Base-by-base conservation (phyloP, 768 basidiomycete genomes). In the Serendipita sp. region DNA sequence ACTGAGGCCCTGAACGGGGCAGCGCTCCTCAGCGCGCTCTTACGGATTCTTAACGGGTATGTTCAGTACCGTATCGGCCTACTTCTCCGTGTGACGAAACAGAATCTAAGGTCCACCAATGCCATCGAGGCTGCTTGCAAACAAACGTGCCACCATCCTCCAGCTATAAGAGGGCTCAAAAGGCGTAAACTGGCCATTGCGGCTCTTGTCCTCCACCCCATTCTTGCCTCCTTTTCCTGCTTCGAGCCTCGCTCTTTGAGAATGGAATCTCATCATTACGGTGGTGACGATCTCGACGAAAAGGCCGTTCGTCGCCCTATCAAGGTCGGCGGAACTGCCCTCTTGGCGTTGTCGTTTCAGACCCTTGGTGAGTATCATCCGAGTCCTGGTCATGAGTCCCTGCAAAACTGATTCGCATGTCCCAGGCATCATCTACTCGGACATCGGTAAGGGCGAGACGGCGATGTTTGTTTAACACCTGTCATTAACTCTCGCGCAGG, bases 361-460 rank as follows among this genome's bases (percentile, higher is more conserved):
- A 58, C 53, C 3, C 31, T 58, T n/a, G 53, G 53, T 58, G 17
- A 31, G 53, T 58, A 7, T 9, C n/a, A 4, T 20, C 17, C 45
- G 20, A 17, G 9, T 50, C 7, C 7, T 28, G 45, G 17, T 9
- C 45, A 50, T 22, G 7, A 28, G 45, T n/a, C n/a, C n/a, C 45
- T 7, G 4, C 34, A 50, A 4, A n/a, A 58, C 53, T 58, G 53
- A 58, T n/a, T 31, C 14, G 9, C 31, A 11, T 62, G 66, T 22
- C 31, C 64, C n/a, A 69, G 76, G 77, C 0, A 74, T 75, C 48
- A 75, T 78, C 38, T 77, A 74, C 66, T 73, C 71, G 22, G 78
- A 78, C 63, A 75, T 75, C 58, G 77, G 65, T n/a, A 67, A 7
- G 45, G 9, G 9, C 67, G 38, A 62, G 61, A 14, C 66, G 61